Evolutionary conservation across 768 basidiomycete species (phyloP), one percentile per base, ranked within the genome.

Genomic region (Clitopilus passeckerianus): DNA sequence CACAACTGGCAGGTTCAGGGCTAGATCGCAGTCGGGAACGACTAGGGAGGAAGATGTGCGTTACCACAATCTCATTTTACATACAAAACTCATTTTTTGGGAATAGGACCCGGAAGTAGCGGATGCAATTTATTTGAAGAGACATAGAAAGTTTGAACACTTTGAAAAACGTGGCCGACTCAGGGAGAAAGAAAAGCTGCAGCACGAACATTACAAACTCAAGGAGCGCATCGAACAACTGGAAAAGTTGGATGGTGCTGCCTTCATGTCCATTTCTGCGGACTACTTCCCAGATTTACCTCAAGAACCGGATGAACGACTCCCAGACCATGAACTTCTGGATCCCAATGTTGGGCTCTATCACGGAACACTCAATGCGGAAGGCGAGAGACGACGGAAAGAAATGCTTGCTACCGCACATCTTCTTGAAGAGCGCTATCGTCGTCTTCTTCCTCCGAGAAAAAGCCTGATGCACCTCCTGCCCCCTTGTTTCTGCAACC

Each of bases 141-240:
- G 91, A 46, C 93, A 96, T 72, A 82, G 86, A 56, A 93, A 91
- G 68, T 94, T 91, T 71, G 93, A 95, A 70, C 82, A 81, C 14
- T 89, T 91, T 60, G 94, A 95, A 72, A 92, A 91, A 69, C 84
- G 92, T 7, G 86, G 88, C 67, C 87, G 93, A 4, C 75, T 91
- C 34, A 85, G 93, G 57, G 93, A 95, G 74, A 93, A 93, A 72
- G 93, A 96, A 73, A 93, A 93, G 69, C 82, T 95, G 57, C 89
- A 90, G 72, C 89, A 93, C 64, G 93, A 95, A 67, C 91, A 93
- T 65, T 93, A 94, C 75, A 93, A 93, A 69, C 84, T 96, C 67
- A 89, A 90, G 71, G 89, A 93, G 67, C 85, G 93, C 34, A 89
- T 95, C 61, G 92, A 95, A 56, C 89, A 94, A 67, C 79, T 95